Base-by-base conservation (phyloP, 1,139 yeast genomes). In the Candida glucosophila region DNA sequence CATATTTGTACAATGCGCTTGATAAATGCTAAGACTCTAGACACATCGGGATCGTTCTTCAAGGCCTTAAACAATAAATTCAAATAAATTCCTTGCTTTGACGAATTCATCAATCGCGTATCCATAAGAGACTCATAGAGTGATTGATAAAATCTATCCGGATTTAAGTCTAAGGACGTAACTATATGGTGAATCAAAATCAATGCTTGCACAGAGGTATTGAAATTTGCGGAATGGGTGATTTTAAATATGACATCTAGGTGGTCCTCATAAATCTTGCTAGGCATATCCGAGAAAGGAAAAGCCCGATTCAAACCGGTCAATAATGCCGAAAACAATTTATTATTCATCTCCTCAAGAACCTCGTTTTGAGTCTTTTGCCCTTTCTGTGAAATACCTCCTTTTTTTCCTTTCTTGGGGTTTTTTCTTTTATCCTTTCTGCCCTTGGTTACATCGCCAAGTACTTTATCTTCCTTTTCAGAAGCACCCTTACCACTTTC, bases 241-340 rank as follows among this genome's bases (percentile, higher is more conserved):
- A 90, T 88, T 44, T 75, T 75, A 63, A 80, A 92, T 31, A 90
- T 60, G 1, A 94, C 80, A 44, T 85, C 78, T 45, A 88, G 64
- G 55, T 92, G 97, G 35, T 68, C 63, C 36, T 77, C 74, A 51
- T 83, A 88, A 6, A 74, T 70, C 12, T 75, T 76, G 27, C 74
- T 66, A 6, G 93, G 81, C 30, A 92, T 63, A 34, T 73, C 68
- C 2, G 95, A 77, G 49, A 83, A 90, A 30, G 98, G 97, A 65
- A 83, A 88, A 1, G 98, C 92, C 57, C 99, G 80, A 52, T 92
- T 92, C 34, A 90, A 72, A 37, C 99, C 99, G 2, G 98, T 86
- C 37, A 90, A 71, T 33, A 92, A 70, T 12, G 95, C 96, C 18
- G 95, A 78, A 41, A 88, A 85, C 41, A 90, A 59, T 45, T 83